Conservation (phyloP, 305 asterid species). For the Fraxinus velutina region DNA sequence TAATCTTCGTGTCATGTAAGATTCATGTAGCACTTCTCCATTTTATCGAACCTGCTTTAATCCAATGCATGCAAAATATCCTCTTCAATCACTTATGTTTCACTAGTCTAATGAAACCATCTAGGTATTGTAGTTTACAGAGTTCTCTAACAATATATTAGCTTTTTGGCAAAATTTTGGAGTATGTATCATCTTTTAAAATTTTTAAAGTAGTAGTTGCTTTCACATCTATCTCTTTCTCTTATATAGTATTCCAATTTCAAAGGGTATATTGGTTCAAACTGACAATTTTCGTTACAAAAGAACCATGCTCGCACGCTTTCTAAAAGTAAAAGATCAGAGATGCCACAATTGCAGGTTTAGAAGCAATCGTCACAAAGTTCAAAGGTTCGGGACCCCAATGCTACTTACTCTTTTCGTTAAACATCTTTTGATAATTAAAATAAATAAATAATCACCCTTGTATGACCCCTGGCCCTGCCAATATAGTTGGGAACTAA, state of each 20-base stretch:
- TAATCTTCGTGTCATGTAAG: background rate
- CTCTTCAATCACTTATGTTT: background rate
- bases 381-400: background rate
- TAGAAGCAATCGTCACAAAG: background rate
- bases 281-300: background rate
- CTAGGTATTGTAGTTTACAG: background rate
- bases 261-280: background rate
- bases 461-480: background rate
- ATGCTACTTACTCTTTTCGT: background rate
- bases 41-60: background rate
- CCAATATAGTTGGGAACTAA: background rate
- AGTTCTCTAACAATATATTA: background rate
- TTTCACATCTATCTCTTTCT: background rate
- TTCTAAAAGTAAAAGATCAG: background rate
- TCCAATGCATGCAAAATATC: background rate
- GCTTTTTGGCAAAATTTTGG: background rate
- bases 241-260: background rate
- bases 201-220: background rate
- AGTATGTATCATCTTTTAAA: background rate
- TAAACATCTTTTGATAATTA: background rate
- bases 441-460: background rate
- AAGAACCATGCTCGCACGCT: background rate
- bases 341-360: background rate
- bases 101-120: background rate
- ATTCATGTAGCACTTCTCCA: background rate